Conservation (phyloP, 345 rosid genomes). For the Zanthoxylum bungeanum region DNA sequence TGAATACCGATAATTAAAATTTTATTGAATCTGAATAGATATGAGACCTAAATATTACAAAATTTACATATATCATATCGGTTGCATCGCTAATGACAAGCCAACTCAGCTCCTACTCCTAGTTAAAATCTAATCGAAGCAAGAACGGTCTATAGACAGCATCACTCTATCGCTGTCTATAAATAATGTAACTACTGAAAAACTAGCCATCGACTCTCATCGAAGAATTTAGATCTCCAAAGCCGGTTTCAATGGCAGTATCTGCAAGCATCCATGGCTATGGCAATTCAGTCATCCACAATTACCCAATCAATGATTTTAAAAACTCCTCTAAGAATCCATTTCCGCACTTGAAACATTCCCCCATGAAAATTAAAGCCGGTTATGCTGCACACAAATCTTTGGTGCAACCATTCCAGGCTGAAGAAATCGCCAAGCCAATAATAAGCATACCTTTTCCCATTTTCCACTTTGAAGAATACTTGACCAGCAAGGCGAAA, state of each 20-base stretch:
- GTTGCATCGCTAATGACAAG: too few relatives aligned
- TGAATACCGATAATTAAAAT: too few relatives aligned
- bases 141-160: too few relatives aligned
- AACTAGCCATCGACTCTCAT: background rate
- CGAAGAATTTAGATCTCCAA: background rate
- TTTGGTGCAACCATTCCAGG: background rate
- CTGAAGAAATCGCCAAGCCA: too few relatives aligned
- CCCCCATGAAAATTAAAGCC: background rate
- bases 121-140: background rate
- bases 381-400: slow-evolving; percentile 5
- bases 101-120: background rate
- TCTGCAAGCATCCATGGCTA: slow-evolving; percentile 10
- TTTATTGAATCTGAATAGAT: too few relatives aligned
- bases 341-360: background rate
- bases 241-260: slow-evolving; percentile 20
- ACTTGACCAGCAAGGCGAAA: slow-evolving; percentile 28
- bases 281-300: slow-evolving; percentile 7
- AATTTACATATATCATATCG: too few relatives aligned
- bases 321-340: background rate
- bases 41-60: too few relatives aligned
- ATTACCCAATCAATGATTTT: slow-evolving; percentile 3
- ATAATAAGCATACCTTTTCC: slow-evolving; percentile 7
- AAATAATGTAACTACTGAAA: background rate
- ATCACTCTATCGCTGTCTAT: too few relatives aligned
- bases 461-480: slow-evolving; percentile 28